Conservation (phyloP, 2,329 filamentous ascomycete genomes). For the Myriangium duriaei region DNA sequence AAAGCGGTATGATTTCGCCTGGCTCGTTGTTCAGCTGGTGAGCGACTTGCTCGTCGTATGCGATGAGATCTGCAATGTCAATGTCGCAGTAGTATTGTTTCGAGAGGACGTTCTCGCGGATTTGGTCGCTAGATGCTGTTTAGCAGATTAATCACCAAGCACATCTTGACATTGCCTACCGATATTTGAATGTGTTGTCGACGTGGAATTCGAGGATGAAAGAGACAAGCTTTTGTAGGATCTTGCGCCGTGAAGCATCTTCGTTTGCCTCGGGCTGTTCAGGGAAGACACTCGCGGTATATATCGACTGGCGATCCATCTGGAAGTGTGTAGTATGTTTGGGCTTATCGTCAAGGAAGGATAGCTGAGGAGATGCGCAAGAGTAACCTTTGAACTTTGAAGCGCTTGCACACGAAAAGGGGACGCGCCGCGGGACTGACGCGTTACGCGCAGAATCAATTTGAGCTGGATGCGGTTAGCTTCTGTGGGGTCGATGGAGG, state of each 20-base stretch:
- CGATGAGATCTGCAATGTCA: slow-evolving; percentile 90
- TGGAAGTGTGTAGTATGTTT: too few relatives aligned
- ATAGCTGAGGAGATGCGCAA: too few relatives aligned
- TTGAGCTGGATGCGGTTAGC: background rate
- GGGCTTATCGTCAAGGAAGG: too few relatives aligned
- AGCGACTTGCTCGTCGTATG: slow-evolving; percentile 88
- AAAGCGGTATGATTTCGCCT: slow-evolving; percentile 83
- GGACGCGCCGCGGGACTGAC: background rate
- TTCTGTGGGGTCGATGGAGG: too few relatives aligned
- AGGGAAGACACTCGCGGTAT: slow-evolving; percentile 67
- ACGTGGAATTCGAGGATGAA: slow-evolving; percentile 91
- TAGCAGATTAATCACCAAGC: slow-evolving; percentile 22
- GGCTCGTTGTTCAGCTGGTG: slow-evolving; percentile 83
- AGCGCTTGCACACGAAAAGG: too few relatives aligned
- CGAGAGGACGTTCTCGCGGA: slow-evolving; percentile 84
- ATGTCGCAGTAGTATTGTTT: slow-evolving; percentile 95
- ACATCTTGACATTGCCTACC: too few relatives aligned
- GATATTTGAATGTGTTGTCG: slow-evolving; percentile 89
- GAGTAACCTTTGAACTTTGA: too few relatives aligned
- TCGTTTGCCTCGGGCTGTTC: slow-evolving; percentile 23
- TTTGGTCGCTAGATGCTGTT: slow-evolving; percentile 59
- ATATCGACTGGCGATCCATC: slow-evolving; percentile 88
- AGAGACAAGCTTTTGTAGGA: slow-evolving; percentile 69
- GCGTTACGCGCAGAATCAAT: background rate
- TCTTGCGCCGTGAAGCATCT: slow-evolving; percentile 32